These are phyloP conservation scores for Coprinellus micaceus DNA, from an alignment of 768 basidiomycete genomes.

Conservation along the genomic window DNA sequence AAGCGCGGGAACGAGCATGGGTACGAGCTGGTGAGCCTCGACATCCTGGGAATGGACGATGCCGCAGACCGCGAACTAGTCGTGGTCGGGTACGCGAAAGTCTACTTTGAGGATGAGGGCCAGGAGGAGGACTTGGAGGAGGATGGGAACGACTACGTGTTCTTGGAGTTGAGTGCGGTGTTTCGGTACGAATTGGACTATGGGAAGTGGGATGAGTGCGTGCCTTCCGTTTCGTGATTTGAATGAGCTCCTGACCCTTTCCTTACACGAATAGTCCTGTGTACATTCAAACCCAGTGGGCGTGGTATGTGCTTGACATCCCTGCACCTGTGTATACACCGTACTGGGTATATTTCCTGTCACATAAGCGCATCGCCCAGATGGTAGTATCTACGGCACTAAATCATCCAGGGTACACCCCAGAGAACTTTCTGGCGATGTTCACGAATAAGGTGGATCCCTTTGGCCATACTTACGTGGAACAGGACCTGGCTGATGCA, in stretches of 20 bases:
- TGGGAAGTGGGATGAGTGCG: slow-evolving; percentile 47
- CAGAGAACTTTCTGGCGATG: slow-evolving; percentile 30
- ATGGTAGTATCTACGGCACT: slow-evolving; percentile 37
- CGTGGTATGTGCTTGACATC: slow-evolving; percentile 55
- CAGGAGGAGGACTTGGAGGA: slow-evolving; percentile 59
- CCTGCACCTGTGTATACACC: slow-evolving; percentile 45
- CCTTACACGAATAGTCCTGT: slow-evolving; percentile 43
- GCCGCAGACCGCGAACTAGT: slow-evolving; percentile 41
- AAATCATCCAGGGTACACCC: slow-evolving; percentile 26
- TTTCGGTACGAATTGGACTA: slow-evolving; percentile 51
- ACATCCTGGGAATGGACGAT: slow-evolving; percentile 38
- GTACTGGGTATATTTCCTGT: slow-evolving; percentile 47
- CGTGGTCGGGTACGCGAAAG: slow-evolving; percentile 52
- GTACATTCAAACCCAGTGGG: slow-evolving; percentile 60
- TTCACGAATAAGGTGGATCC: slow-evolving; percentile 33
- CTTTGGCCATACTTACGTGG: slow-evolving; percentile 31
- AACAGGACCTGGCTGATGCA: slow-evolving; percentile 29
- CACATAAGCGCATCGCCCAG: slow-evolving; percentile 49
- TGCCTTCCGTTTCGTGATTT: not conserved
- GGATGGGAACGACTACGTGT: slow-evolving; percentile 32
- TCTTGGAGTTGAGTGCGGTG: slow-evolving; percentile 46
- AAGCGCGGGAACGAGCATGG: slow-evolving; percentile 34
- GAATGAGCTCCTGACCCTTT: slow-evolving; percentile 1
- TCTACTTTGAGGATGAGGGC: slow-evolving; percentile 28
- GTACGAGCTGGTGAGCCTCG: slow-evolving; percentile 46